phyloP scores from a whole-genome alignment of 768 basidiomycete species.

The Cystofilobasidium macerans region DNA sequence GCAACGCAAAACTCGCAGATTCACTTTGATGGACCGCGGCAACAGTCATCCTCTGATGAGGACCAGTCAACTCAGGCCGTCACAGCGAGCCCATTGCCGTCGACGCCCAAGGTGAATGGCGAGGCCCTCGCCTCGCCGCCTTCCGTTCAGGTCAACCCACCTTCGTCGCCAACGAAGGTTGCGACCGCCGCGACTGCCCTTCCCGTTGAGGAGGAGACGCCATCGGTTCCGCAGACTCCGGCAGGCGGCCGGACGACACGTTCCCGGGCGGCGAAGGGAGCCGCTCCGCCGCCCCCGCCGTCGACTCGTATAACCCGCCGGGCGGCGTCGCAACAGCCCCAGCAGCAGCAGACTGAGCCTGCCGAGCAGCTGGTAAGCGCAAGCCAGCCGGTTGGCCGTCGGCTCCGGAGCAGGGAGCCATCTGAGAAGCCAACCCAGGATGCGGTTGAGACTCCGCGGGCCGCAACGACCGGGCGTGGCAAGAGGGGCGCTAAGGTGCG shows the following conservation, averaged over 20 bases:
- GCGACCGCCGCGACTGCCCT: background rate
- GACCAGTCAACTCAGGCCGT: background rate
- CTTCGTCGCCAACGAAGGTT: background rate
- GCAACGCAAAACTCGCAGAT: background rate
- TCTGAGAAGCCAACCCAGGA: background rate
- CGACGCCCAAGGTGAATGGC: background rate
- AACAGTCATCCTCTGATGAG: background rate
- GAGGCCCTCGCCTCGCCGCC: background rate
- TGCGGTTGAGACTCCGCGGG: background rate
- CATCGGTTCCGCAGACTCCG: background rate
- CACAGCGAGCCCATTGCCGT: too few relatives aligned
- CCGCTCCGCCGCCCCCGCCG: background rate
- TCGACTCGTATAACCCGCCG: background rate
- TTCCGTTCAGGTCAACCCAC: background rate
- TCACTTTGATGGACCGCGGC: background rate
- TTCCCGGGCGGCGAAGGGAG: background rate
- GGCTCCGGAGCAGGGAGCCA: background rate
- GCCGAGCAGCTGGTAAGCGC: background rate
- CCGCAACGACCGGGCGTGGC: background rate
- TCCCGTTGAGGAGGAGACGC: background rate
- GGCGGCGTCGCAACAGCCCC: background rate
- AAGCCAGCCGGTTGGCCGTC: background rate
- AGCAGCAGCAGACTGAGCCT: background rate
- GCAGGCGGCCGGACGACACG: background rate
- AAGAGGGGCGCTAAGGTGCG: background rate